A percentile compares a stretch with the other conserved stretches of the same genome.
These are phyloP conservation scores for Durusdinium trenchii DNA, from an alignment of 73 alveolate genomes.

Conservation along the genomic window DNA sequence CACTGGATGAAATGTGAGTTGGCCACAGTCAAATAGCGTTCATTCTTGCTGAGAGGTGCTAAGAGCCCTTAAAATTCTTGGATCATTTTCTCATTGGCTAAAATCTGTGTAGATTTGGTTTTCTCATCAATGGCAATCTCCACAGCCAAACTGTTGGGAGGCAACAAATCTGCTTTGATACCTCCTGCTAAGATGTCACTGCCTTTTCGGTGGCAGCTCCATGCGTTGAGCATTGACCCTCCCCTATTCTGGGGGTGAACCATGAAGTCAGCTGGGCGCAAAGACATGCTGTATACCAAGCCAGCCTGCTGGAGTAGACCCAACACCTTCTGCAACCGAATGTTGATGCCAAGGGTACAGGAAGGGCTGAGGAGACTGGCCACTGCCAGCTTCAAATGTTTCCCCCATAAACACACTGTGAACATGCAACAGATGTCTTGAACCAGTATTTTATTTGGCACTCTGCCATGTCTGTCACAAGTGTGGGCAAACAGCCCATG, in stretches of 20 bases:
- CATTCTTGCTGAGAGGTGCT: not conserved
- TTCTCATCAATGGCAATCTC: not conserved
- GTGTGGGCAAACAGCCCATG: too few relatives aligned
- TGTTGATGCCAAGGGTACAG: conserved; percentile 10
- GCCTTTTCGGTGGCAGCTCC: not conserved
- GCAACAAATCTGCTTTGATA: not conserved
- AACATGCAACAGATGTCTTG: too few relatives aligned
- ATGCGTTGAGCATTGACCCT: not conserved
- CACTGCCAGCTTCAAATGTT: not conserved
- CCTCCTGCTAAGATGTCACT: not conserved
- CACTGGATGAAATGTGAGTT: conserved; percentile 3
- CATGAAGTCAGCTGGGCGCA: not conserved
- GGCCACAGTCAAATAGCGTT: not conserved
- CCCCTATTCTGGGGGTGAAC: conserved; percentile 45
- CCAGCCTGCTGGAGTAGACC: not conserved
- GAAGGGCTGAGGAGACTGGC: not conserved
- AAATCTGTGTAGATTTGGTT: not conserved
- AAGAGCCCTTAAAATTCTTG: not conserved
- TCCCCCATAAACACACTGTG: too few relatives aligned
- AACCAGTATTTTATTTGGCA: too few relatives aligned
- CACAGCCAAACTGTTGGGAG: not conserved
- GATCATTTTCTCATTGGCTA: not conserved
- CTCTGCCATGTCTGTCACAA: too few relatives aligned
- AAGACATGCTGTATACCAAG: not conserved
- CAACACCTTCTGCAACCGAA: conserved; percentile 15